Conservation (phyloP, 2,329 filamentous ascomycete genomes). For the Penicillium sp. region DNA sequence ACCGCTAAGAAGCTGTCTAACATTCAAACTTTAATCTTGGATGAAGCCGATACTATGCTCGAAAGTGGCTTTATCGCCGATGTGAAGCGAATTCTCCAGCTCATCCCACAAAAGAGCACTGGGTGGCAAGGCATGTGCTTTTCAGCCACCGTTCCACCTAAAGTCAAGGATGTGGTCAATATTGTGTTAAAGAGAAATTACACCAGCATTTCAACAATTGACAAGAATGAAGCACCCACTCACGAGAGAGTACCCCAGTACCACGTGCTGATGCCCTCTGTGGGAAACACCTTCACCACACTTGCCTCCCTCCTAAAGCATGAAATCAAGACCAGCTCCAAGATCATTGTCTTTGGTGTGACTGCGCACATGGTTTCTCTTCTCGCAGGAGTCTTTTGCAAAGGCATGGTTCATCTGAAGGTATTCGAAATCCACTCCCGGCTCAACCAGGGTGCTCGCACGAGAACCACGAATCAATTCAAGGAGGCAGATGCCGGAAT, state of each 20-base stretch:
- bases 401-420: slow-evolving; percentile 33
- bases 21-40: slow-evolving; percentile 52
- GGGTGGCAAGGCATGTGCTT: slow-evolving; percentile 67
- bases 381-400: slow-evolving; percentile 56
- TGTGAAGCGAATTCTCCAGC: slow-evolving; percentile 52
- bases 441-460: slow-evolving; percentile 67
- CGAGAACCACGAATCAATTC: slow-evolving; percentile 51
- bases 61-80: slow-evolving; percentile 49
- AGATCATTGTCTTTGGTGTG: slow-evolving; percentile 84
- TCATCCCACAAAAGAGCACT: slow-evolving; percentile 51
- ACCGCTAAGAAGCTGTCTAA: slow-evolving; percentile 47
- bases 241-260: slow-evolving; percentile 56
- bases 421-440: slow-evolving; percentile 72
- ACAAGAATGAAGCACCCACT: slow-evolving; percentile 73
- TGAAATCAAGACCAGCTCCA: slow-evolving; percentile 58
- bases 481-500: slow-evolving; percentile 45
- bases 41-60: slow-evolving; percentile 40
- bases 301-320: slow-evolving; percentile 47
- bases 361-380: slow-evolving; percentile 66
- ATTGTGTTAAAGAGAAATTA: slow-evolving; percentile 62
- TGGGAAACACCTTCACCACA: slow-evolving; percentile 47
- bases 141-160: slow-evolving; percentile 81
- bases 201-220: slow-evolving; percentile 82
- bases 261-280: slow-evolving; percentile 45
- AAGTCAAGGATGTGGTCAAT: slow-evolving; percentile 75